Evolutionary conservation across 345 rosid species (phyloP), one percentile per base, ranked within the genome.

Genomic region (Clausena lansium): DNA sequence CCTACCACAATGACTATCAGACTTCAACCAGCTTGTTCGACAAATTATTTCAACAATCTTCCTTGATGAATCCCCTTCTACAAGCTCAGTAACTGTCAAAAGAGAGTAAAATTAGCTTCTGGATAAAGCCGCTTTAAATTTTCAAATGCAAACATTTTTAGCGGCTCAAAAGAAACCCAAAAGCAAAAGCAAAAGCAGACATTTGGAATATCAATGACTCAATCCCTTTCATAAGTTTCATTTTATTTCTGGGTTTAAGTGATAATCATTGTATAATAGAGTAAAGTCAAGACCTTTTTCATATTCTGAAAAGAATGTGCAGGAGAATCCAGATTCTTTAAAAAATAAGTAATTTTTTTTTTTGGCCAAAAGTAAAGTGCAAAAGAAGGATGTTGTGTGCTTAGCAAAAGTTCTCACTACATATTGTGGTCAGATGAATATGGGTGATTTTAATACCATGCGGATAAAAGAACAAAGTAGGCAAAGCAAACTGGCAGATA

Each of bases 41-140:
- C 99, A 96, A 64, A 96, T 96, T 72, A 96, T 96, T 80, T 96
- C 99, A 32, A 96, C 99, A n/a, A 96, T 96, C 78, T 96, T 94
- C 78, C 99, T 91, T 1, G 99, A 96, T 19, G 99, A 96, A 75
- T 94, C 99, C 0, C 99, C 99, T 85, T 96, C 99, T 70, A 90
- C 89, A 0, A 96, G 97, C 79, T 96, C 99, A n/a, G 99, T 91
- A 54, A 96, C 99, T 94, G 92, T 45, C 70, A 60, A 50, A 59
- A 73, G 41, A 73, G 71, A 77, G 41, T 39, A n/a, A 19, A 41
- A 35, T 83, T 45, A 80, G 80, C 41, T 24, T 15, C 67, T 65
- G 67, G 52, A 65, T 57, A 62, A 77, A 70, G 64, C 60, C 15
- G 59, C 52, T 73, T 35, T 8, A 35, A 77, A 52, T n/a, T 64